Evolutionary conservation across 2,329 filamentous ascomycete genomes (phyloP), one percentile per base, ranked within the genome.

Genomic region (Neobulgaria alba): DNA sequence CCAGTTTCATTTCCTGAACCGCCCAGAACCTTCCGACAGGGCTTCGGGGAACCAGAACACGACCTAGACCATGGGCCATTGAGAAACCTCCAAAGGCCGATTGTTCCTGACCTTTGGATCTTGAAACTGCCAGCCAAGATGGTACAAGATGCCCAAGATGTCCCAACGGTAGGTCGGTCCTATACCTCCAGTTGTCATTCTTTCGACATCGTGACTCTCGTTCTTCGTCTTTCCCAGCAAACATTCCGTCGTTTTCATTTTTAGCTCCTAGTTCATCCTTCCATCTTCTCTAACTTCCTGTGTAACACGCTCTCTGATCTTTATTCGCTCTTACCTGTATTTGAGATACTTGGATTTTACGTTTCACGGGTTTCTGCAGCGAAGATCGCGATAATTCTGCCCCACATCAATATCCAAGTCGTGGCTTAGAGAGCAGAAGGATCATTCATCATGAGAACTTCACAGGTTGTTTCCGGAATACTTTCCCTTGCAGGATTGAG

Each of bases 1-100:
- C 38, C 33, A 40, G 50, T 50, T 52, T 52, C 50, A 52, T 52
- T 50, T 52, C 50, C 36, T 48, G 43, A 48, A 30, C 41, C 50
- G 47, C 50, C 43, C 36, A 18, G 30, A 43, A 36, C 30, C 29
- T n/a, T 33, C 19, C 37, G 34, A 48, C 43, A 33, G 36, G 45
- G 17, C 45, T 41, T 17, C 31, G 29, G 30, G 9, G 37, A 42
- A 26, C 16, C 10, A 36, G 31, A 33, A 20, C 39, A 39, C 36
- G 26, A 34, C 38, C 41, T 7, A 39, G 33, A 44, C 33, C 38
- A 29, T 23, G 42, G 19, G 2, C 48, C 37, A 41, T 32, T 39
- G 18, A 46, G 10, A 40, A 37, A 36, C 20, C 31, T 7, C 10
- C 31, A 26, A n/a, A 17, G 39, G 45, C 45, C 46, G 39, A 37